phyloP scores from a whole-genome alignment of 2,329 filamentous ascomycete genomes.

The Alternaria viburni region DNA sequence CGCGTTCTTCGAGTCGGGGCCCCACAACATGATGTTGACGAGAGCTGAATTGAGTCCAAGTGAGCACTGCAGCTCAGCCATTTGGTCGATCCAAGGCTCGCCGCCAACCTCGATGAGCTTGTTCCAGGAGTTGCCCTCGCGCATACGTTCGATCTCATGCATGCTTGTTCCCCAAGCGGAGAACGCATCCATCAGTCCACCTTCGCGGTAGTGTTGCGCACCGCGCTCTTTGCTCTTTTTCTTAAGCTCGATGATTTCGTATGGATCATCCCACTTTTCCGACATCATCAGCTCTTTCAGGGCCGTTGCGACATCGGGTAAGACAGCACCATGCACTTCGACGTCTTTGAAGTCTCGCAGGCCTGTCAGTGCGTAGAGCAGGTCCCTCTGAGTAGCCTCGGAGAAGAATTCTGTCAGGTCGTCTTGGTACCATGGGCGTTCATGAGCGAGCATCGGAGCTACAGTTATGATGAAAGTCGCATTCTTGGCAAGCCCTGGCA shows the following conservation, averaged over 20 bases:
- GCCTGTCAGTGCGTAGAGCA: accelerated
- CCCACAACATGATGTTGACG: accelerated
- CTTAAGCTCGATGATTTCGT: accelerated
- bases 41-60: background rate
- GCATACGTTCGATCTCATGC: background rate
- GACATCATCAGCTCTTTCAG: background rate
- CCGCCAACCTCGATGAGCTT: background rate
- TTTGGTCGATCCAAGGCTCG: background rate
- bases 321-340: accelerated
- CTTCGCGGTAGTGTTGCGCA: background rate
- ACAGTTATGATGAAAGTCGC: background rate
- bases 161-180: background rate
- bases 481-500: background rate
- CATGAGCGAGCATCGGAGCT: background rate
- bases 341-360: background rate
- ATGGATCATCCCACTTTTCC: background rate
- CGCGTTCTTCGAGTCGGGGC: background rate
- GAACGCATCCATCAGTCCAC: background rate
- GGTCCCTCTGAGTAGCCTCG: accelerated
- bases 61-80: background rate
- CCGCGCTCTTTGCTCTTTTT: accelerated
- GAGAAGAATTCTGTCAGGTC: background rate
- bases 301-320: accelerated
- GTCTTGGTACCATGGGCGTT: background rate
- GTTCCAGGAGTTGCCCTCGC: background rate